Evolutionary conservation across 345 rosid genomes (phyloP), one percentile per base, ranked within the genome.

Genomic region (Salix suchowensis): DNA sequence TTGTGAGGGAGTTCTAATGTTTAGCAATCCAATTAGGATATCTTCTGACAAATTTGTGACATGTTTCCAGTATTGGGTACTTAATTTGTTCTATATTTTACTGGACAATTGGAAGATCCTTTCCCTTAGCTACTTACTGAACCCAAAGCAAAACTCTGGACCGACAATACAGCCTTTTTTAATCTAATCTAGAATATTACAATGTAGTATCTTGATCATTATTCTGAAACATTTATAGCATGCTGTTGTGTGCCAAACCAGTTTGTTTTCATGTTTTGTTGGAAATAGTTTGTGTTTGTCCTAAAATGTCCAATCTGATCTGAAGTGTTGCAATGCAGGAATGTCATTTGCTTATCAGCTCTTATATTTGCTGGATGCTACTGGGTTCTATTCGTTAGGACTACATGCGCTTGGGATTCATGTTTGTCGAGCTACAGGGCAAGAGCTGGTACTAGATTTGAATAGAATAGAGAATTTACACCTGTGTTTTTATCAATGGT

Each of bases 391-490:
- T 85, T 92, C 97, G 73, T 81, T 89, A 14, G 99, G 97, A 73
- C 84, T 96, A 76, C 97, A 96, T 84, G 96, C 90, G 58, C 96
- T 96, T 69, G 96, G 97, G 40, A 71, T 96, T 77, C 98, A 96
- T 85, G 98, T 96, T 78, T 92, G 98, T 86, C 95, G 99, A 85
- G 99, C 98, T 62, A 92, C 99, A 48, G 99, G 98, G 55, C 98
- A 96, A 88, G 99, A 96, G 82, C 85, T 96, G 97, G 98, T 91
- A 91, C 69, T 21, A 46, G 28, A 77, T 54, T 77, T 66, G 71
- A 34, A 36, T 18, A 61, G 68, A 68, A 36, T 73, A 42, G 24
- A 40, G 32, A 16, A 76, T 67, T 70, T 80, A 34, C n/a, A 9
- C 55, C 70, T 48, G 13, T 77, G 19, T 52, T 52, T 52, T 52